Base-by-base conservation (phyloP, 345 rosid species). In the Erodium maritimum region DNA sequence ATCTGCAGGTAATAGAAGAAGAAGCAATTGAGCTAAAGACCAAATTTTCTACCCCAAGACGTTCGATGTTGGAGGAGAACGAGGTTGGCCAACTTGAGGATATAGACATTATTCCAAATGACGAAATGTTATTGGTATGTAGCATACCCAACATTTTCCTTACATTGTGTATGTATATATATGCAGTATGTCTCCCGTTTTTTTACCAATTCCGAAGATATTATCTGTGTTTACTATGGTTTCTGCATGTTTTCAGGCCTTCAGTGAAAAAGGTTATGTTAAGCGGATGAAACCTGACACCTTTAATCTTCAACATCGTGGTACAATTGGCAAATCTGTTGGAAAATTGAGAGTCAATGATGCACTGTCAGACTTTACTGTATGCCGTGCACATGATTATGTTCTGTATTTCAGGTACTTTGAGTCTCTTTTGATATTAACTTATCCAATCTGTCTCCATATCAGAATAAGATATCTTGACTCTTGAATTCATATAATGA, bases 291-390 rank as follows among this genome's bases (percentile, higher is more conserved):
- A 83, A 66, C 78, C 96, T 4, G 71, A 78, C 71, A 86, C 94
- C 54, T 91, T 91, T 66, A 89, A 85, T 81, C 94, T 91, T 67
- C 96, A 91, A 72, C 71, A 76, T 70, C 96, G 98, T 62, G 96
- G 95, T 55, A 91, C 98, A 56, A 72, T 88, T 61, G 98, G 98
- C 55, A 91, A 91, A 83, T 88, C 98, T 75, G 95, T 91, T 67
- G 98, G 98, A 57, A 88, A 86, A 63, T 73, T 91, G 58, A 80
- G 95, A 71, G 69, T 84, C 55, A 91, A 83, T 74, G 98, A 91
- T 72, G 68, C 96, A 21, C 81, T 91, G 98, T 81, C 96, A 52
- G 98, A 91, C 78, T 86, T 85, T 74, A 80, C 86, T 55, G 90
- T 91, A 64, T 91, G 98, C 67, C 91, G 58, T 69, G 85, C 96